A percentile compares a stretch with the other conserved stretches of the same genome.
Evolutionary conservation across 257 asterid species (phyloP).

Genomic region (Penstemon newberryi): DNA sequence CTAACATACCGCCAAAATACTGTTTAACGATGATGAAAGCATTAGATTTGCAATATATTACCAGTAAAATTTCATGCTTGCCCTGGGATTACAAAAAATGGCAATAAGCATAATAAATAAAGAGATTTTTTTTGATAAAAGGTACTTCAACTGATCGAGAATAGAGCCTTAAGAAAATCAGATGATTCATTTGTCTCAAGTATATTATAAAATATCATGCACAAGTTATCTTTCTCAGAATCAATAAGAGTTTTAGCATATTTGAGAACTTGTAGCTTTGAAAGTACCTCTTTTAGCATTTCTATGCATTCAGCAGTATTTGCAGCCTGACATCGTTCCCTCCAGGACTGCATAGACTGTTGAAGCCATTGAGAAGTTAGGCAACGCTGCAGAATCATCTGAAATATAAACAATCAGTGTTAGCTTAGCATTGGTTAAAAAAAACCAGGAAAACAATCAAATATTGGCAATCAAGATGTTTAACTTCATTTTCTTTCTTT

Average conservation of each 20-base stretch:
- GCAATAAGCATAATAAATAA: constrained; percentile 10
- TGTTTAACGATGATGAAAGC: neutral
- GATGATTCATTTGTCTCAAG: neutral
- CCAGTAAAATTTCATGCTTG: neutral
- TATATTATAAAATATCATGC: constrained; percentile 13
- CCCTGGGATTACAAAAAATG: neutral
- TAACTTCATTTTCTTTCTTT: constrained; percentile 1
- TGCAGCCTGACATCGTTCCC: constrained; percentile 68
- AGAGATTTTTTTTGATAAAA: neutral
- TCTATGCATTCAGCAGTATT: constrained; percentile 78
- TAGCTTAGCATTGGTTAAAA: constrained; percentile 25
- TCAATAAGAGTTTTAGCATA: constrained; percentile 8
- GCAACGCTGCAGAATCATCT: constrained; percentile 76
- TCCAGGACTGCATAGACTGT: constrained; percentile 65
- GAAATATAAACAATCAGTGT: constrained; percentile 33
- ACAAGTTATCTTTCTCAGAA: constrained; percentile 20
- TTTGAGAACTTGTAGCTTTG: constrained; percentile 14
- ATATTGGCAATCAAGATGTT: constrained; percentile 10
- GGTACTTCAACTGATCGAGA: constrained; percentile 20
- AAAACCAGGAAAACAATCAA: constrained; percentile 19
- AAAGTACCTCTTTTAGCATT: constrained; percentile 78
- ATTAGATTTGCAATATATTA: neutral
- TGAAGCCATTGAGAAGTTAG: constrained; percentile 63
- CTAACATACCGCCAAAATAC: neutral
- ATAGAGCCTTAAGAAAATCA: constrained; percentile 19